A percentile compares a stretch with the other conserved stretches of the same genome.
These are phyloP conservation scores for Boletales sp. DNA, from an alignment of 768 basidiomycete genomes.

Conservation along the genomic window DNA sequence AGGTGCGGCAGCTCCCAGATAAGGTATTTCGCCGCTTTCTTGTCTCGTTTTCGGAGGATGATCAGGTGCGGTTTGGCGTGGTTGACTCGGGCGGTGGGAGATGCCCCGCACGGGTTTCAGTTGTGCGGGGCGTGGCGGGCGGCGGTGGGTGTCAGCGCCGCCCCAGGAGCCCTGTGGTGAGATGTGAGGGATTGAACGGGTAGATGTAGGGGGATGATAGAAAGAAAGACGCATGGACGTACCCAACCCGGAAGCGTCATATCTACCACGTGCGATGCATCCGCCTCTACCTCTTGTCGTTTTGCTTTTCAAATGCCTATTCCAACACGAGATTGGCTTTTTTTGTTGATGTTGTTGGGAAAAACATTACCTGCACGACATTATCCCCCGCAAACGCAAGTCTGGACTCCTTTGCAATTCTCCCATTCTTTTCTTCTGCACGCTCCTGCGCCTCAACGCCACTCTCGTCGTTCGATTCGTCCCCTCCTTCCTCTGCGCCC, in stretches of 20 bases:
- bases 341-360: no score
- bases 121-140: conserved; percentile 62
- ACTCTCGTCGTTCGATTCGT: conserved; percentile 55
- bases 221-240: conserved; percentile 23
- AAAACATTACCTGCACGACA: conserved; percentile 66
- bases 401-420: conserved; percentile 38
- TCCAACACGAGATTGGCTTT: no score
- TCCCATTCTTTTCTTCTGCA: conserved; percentile 41
- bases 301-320: conserved; percentile 86
- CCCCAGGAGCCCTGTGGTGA: conserved; percentile 82
- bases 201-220: background rate
- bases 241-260: conserved; percentile 96
- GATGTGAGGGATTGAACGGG: no score
- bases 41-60: conserved; percentile 93
- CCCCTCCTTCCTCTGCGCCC: conserved; percentile 3
- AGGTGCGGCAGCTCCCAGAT: conserved; percentile 93
- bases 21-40: conserved; percentile 86
- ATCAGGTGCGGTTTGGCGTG: conserved; percentile 84
- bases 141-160: conserved; percentile 65
- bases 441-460: conserved; percentile 72
- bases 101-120: conserved; percentile 81
- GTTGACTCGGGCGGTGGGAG: conserved; percentile 74
- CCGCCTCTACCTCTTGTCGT: conserved; percentile 73
- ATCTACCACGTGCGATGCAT: conserved; percentile 86
- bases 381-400: conserved; percentile 97